Evolutionary conservation across 1,284 basidiomycete genomes (phyloP).

Genomic region (Papiliotrema laurentii): DNA sequence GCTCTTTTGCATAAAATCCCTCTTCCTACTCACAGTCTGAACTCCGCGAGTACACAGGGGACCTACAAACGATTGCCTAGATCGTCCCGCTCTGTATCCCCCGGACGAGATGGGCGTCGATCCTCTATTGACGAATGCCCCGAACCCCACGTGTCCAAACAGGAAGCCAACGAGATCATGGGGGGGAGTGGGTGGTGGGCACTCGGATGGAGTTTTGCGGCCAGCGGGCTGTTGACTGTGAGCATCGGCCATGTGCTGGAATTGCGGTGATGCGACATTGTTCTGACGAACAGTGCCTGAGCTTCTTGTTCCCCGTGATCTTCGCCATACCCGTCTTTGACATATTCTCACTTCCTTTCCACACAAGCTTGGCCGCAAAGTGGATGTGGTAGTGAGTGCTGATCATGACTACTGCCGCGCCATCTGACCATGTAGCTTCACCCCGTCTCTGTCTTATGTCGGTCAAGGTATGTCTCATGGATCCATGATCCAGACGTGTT

Average conservation of each 20-base stretch:
- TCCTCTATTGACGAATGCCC: not conserved
- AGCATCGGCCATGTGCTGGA: not conserved
- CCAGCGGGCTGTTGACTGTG: constrained; percentile 67
- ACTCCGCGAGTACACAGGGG: constrained; percentile 4
- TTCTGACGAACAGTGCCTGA: constrained; percentile 47
- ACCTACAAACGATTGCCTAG: constrained; percentile 32
- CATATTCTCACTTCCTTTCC: constrained; percentile 52
- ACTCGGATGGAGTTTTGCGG: constrained; percentile 68
- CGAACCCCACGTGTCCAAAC: constrained; percentile 7
- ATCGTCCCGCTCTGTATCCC: constrained; percentile 21
- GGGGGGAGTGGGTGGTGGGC: constrained; percentile 65
- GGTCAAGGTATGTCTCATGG: constrained; percentile 4
- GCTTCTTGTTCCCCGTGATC: constrained; percentile 80
- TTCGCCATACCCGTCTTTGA: constrained; percentile 91
- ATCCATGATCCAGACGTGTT: not conserved
- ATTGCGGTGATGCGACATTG: not conserved
- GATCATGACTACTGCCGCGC: not conserved
- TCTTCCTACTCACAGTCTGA: constrained; percentile 20
- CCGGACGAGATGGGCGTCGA: not conserved
- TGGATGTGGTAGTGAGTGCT: constrained; percentile 76
- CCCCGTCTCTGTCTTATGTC: constrained; percentile 2
- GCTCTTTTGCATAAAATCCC: constrained; percentile 69
- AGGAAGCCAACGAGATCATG: constrained; percentile 48
- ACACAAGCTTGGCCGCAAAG: constrained; percentile 61
- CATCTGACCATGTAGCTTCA: not conserved